phyloP scores from a whole-genome alignment of 768 basidiomycete genomes.

The Russula compacta region DNA sequence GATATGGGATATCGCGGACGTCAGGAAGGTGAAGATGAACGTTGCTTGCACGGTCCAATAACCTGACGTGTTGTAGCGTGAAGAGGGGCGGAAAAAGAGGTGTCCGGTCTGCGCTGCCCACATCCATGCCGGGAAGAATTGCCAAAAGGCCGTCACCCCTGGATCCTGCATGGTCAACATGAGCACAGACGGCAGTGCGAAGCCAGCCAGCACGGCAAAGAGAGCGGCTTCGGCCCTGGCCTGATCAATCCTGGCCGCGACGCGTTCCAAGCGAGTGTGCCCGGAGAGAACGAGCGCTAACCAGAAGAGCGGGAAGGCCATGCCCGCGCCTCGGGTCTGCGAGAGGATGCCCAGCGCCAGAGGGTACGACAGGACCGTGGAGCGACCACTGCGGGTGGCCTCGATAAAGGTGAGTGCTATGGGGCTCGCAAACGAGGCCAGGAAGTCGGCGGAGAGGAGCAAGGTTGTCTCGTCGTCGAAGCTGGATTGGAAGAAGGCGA shows the following conservation, averaged over 20 bases:
- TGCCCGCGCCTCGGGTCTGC: slow-evolving; percentile 12
- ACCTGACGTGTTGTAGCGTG: slow-evolving; percentile 9
- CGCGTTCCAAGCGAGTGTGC: not conserved
- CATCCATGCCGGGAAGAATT: slow-evolving; percentile 16
- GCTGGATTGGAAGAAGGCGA: slow-evolving; percentile 14
- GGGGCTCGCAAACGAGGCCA: not conserved
- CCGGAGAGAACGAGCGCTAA: slow-evolving; percentile 12
- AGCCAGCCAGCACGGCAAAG: slow-evolving; percentile 14
- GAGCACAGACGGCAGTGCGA: slow-evolving; percentile 5
- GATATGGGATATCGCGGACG: slow-evolving; percentile 11
- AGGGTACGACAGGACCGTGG: slow-evolving; percentile 4
- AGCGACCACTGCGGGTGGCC: slow-evolving; percentile 7
- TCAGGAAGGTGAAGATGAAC: slow-evolving; percentile 10
- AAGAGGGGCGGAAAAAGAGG: slow-evolving; percentile 17
- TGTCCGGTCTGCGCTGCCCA: slow-evolving; percentile 1
- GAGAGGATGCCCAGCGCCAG: slow-evolving; percentile 1
- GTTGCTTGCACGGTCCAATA: slow-evolving; percentile 16
- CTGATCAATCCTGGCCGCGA: slow-evolving; percentile 11
- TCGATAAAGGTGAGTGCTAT: slow-evolving; percentile 18
- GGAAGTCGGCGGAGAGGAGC: slow-evolving; percentile 9
- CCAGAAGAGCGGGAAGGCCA: slow-evolving; percentile 15
- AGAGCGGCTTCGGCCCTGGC: slow-evolving; percentile 16
- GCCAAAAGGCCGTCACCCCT: slow-evolving; percentile 15
- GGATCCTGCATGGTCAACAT: slow-evolving; percentile 13
- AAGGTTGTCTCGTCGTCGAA: slow-evolving; percentile 1